These are phyloP conservation scores for Globisporangium solare DNA, from an alignment of 352 stramenopile species.

Conservation along the genomic window DNA sequence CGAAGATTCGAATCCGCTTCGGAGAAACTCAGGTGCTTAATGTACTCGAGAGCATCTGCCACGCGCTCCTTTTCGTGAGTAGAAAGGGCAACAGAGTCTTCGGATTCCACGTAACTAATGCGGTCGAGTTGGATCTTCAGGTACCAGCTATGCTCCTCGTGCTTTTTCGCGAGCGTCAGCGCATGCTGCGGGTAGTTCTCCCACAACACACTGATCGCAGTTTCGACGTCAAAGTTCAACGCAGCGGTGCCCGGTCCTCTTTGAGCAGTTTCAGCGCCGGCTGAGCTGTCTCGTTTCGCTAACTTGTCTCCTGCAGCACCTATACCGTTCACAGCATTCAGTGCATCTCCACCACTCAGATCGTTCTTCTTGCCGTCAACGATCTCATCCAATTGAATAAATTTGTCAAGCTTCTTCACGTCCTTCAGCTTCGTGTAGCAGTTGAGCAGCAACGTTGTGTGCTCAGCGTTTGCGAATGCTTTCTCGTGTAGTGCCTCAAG, in stretches of 20 bases:
- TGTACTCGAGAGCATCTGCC: conserved; percentile 88
- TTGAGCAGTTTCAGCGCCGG: conserved; percentile 18
- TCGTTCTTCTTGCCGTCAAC: conserved; percentile 43
- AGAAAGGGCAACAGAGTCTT: conserved; percentile 62
- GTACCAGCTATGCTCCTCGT: conserved; percentile 90
- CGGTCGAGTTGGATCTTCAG: conserved; percentile 91
- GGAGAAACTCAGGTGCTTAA: conserved; percentile 80
- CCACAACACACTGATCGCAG: conserved; percentile 90
- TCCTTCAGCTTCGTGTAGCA: conserved; percentile 95
- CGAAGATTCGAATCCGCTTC: conserved; percentile 82
- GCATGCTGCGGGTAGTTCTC: conserved; percentile 91
- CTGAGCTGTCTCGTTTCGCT: conserved; percentile 16
- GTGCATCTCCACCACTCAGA: conserved; percentile 8
- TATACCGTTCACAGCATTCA: conserved; percentile 17
- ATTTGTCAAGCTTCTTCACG: conserved; percentile 91
- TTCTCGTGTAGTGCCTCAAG: conserved; percentile 93
- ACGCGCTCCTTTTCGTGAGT: conserved; percentile 79
- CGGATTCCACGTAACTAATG: conserved; percentile 84
- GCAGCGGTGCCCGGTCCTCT: conserved; percentile 18
- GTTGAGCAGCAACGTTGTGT: conserved; percentile 93
- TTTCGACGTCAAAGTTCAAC: conserved; percentile 89
- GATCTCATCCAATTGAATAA: conserved; percentile 86
- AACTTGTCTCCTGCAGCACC: conserved; percentile 8
- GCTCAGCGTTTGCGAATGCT: conserved; percentile 87
- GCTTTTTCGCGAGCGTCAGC: conserved; percentile 86